phyloP scores from a whole-genome alignment of 2,329 filamentous ascomycete genomes.

The Phialemoniopsis sp. region DNA sequence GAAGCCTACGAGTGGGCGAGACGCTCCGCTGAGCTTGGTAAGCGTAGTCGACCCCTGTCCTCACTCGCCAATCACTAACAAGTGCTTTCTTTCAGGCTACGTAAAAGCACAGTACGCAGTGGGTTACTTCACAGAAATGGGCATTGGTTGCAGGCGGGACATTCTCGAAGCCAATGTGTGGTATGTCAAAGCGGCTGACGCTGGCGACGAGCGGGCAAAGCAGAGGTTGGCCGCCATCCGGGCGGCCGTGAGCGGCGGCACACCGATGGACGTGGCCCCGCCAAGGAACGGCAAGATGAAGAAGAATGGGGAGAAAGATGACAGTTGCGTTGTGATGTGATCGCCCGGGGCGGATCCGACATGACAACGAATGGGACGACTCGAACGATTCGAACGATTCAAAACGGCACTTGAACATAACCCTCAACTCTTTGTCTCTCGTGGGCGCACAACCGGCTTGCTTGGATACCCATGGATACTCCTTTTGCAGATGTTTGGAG shows the following conservation, averaged over 20 bases:
- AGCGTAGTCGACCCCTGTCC: too few relatives aligned
- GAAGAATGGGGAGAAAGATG: conserved; percentile 33
- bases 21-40: conserved; percentile 81
- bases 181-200: conserved; percentile 94
- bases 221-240: conserved; percentile 83
- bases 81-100: conserved; percentile 41
- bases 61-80: not conserved
- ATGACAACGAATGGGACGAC: too few relatives aligned
- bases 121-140: conserved; percentile 98
- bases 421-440: too few relatives aligned
- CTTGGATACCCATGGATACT: too few relatives aligned
- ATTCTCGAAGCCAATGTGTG: conserved; percentile 96
- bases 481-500: not conserved
- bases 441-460: not conserved
- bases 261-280: conserved; percentile 52
- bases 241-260: conserved; percentile 66
- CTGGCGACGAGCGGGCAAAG: conserved; percentile 85
- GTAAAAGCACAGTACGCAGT: conserved; percentile 87
- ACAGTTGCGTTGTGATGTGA: conserved; percentile 58
- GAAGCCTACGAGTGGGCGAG: conserved; percentile 97
- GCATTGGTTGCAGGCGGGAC: conserved; percentile 90
- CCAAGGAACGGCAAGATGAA: conserved; percentile 45
- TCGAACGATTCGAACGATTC: too few relatives aligned
- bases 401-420: too few relatives aligned
- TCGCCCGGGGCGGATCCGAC: too few relatives aligned